Evolutionary conservation across 106 monocot genomes (phyloP), one percentile per base, ranked within the genome.

Genomic region (Xerophyta viscosa): DNA sequence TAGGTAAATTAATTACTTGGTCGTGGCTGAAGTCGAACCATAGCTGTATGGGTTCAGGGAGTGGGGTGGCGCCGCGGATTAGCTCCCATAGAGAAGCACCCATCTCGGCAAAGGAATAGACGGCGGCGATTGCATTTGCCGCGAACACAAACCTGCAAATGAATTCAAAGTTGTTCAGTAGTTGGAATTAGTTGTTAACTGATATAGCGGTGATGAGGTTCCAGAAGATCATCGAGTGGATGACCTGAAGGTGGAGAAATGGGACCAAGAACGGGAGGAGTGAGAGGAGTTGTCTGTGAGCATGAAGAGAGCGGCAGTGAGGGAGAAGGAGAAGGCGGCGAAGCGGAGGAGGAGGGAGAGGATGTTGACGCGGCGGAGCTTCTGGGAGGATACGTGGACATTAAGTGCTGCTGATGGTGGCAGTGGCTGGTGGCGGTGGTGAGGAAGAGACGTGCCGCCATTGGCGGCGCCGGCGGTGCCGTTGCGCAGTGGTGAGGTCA

Each of bases 21-120:
- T 96, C 94, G 67, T 96, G 94, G 27, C 58, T 66, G 84, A 96
- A 96, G 59, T 96, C 94, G 85, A 96, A 85, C 88, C 94, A 96
- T 72, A 96, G 81, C 71, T 96, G 94, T 12, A 88, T 4, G 10
- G 76, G 4, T 44, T 89, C 78, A 15, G 94, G 94, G 29, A 96
- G 78, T 24, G 66, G 65, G 1, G 94, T 96, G 56, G 65, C 31
- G 4, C 71, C 84, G 24, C 61, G 66, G 27, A 88, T 60, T 28
- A 89, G 73, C 72, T 88, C 88, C 76, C 78, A 82, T 8, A 78
- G 42, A 11, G 84, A 55, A 4, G 61, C 75, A 21, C 50, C 66
- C 63, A 76, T 68, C 68, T 88, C 81, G 44, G 76, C 31, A 57
- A 89, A 28, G 52, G 88, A 96, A 59, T 96, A 96, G 24, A 74